phyloP scores from a whole-genome alignment of 805 yeast genomes.

The Geotrichum ghanense region DNA sequence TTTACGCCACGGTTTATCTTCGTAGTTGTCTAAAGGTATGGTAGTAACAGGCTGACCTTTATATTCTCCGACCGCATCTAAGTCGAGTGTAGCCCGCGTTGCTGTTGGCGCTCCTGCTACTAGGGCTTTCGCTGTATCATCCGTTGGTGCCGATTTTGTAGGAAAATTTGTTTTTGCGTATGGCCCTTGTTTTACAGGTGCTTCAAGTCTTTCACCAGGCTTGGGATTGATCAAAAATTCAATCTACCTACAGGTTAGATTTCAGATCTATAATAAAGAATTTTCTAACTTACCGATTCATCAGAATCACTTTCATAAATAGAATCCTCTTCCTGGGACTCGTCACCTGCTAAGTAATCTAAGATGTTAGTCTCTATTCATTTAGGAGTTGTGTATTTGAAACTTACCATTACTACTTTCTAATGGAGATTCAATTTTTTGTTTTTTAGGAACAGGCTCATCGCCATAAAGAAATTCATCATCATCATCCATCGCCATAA shows the following conservation, averaged over 20 bases:
- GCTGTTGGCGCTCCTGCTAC: constrained; percentile 13
- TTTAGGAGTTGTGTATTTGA: constrained; percentile 11
- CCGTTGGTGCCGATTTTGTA: constrained; percentile 13
- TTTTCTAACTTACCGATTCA: constrained; percentile 37
- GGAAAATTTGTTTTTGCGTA: constrained; percentile 9
- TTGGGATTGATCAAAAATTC: constrained; percentile 65
- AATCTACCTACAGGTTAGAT: constrained; percentile 39
- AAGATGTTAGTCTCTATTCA: constrained; percentile 14
- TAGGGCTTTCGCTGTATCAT: constrained; percentile 15
- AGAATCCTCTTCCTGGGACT: constrained; percentile 30
- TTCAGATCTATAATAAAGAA: constrained; percentile 32
- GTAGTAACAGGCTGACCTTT: constrained; percentile 79
- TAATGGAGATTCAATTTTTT: constrained; percentile 13
- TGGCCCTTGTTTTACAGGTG: constrained; percentile 17
- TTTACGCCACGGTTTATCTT: constrained; percentile 96
- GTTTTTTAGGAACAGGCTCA: constrained; percentile 31
- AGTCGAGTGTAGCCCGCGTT: constrained; percentile 38
- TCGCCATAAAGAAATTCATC: constrained; percentile 20
- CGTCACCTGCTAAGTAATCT: constrained; percentile 15
- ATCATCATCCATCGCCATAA: constrained; percentile 8
- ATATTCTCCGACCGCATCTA: constrained; percentile 60
- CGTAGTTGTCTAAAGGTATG: constrained; percentile 65
- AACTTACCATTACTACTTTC: constrained; percentile 12
- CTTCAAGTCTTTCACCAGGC: constrained; percentile 22
- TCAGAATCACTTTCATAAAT: constrained; percentile 36